Percentiles rank a stretch among this genome's conserved stretches.
phyloP scores from a whole-genome alignment of 2,329 filamentous ascomycete genomes.

The Fusarium illudens region DNA sequence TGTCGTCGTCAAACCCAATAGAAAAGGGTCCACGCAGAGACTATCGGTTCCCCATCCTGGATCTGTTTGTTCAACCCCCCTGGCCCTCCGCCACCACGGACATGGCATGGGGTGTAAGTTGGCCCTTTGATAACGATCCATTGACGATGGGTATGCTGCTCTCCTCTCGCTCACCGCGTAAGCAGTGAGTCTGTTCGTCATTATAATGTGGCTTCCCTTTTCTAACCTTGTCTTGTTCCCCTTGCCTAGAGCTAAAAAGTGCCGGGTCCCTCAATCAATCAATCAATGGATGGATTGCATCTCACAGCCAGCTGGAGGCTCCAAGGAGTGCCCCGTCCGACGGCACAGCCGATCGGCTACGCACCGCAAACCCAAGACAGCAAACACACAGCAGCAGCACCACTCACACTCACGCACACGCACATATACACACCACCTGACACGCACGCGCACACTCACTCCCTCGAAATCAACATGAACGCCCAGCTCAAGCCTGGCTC shows the following conservation, averaged over 20 bases:
- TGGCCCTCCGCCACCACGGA: background rate
- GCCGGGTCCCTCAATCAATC: background rate
- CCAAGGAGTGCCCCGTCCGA: background rate
- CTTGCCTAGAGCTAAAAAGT: background rate
- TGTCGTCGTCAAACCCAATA: constrained; percentile 1
- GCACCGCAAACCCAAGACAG: constrained; percentile 22
- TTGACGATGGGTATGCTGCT: background rate
- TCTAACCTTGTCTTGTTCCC: constrained; percentile 1
- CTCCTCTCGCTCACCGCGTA: background rate
- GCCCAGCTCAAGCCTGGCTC: background rate
- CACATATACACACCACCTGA: background rate
- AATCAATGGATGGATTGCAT: background rate
- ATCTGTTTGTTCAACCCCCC: background rate
- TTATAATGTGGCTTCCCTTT: constrained; percentile 9
- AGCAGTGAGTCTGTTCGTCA: constrained; percentile 8
- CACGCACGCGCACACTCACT: no score
- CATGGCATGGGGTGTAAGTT: background rate
- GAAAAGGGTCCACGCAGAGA: background rate
- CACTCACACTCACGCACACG: background rate
- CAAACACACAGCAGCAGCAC: constrained; percentile 7
- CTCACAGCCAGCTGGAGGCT: background rate
- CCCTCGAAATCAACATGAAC: background rate
- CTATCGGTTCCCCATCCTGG: background rate
- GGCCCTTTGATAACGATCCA: background rate
- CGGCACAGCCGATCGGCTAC: constrained; percentile 25